Base-by-base conservation (phyloP, 108 stramenopile species). In the Nitzschia sp. region DNA sequence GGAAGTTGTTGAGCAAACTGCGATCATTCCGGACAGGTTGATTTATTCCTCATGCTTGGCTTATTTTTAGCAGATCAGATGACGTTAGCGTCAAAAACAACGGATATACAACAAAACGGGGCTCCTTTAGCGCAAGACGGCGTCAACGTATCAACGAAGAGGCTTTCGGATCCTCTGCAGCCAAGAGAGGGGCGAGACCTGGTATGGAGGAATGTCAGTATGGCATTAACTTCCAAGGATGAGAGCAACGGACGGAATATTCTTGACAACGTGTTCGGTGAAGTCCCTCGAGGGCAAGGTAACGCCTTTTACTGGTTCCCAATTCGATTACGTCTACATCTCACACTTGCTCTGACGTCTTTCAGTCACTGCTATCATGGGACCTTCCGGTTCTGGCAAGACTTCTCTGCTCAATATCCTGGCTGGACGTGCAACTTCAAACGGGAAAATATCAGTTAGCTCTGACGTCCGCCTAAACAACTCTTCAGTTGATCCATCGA, bases 321-420 rank as follows among this genome's bases (percentile, higher is more conserved):
- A n/a, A n/a, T n/a, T n/a, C n/a, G n/a, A n/a, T n/a, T n/a, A n/a
- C n/a, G n/a, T n/a, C 80, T 80, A 32, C 73, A 75, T 8, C 41
- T 21, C 19, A n/a, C n/a, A n/a, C n/a, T n/a, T n/a, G n/a, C n/a
- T n/a, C n/a, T n/a, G n/a, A n/a, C n/a, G n/a, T n/a, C n/a, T n/a
- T n/a, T n/a, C n/a, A n/a, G n/a, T n/a, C n/a, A n/a, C 27, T 16
- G 45, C 48, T 48, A 29, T 65, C 48, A 23, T 53, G 33, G 53
- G 19, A 2, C 53, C 53, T 50, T 64, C 45, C 13, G 81, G 79
- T 32, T 71, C 68, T 2, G 82, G 84, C 27, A 85, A 90, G 50
- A 83, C 86, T 13, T 80, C 85, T 17, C 65, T 94, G 9, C 66
- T 94, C 21, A 86, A 89, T 50, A 70, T 83, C 4, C 72, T 93